Evolutionary conservation across 768 basidiomycete species (phyloP), one percentile per base, ranked within the genome.

Genomic region (Suillus clintonianus): DNA sequence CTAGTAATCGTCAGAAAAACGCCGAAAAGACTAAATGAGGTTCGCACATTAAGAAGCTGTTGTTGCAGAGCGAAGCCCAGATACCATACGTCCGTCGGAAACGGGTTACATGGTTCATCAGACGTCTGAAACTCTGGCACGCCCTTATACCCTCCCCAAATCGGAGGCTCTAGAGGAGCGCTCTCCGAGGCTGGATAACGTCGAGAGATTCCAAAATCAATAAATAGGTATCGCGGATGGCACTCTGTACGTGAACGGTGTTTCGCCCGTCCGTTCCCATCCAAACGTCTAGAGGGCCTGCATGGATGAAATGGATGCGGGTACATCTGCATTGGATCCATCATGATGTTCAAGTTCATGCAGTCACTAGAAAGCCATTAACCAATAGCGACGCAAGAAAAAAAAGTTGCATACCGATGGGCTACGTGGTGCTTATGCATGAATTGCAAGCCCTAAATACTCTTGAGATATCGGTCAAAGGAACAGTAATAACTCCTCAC

Each of bases 161-260:
- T 62, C 1, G 71, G 63, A 10, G 8, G 22, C 50, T 73, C 73
- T 10, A 65, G 7, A 3, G 59, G 67, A n/a, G 56, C 34, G 7
- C 37, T 43, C 6, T 66, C 56, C 7, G 22, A 32, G 15, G 61
- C 61, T 11, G 63, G 39, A 34, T 76, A 76, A 0, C 56, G 48
- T 30, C 65, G 68, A 8, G 76, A 71, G 11, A 70, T 32, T n/a
- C 75, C 72, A 30, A 76, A 74, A 47, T 76, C 74, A 14, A 73
- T 76, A 5, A 76, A 60, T 51, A 65, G 72, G 54, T 77, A 77
- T 56, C 63, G 68, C 2, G 69, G 67, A 15, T 68, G 69, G 11
- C 62, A 65, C 19, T 70, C 41, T 2, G 76, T 77, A 4, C 75
- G 70, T 2, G 72, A 62, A 27, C 60, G 61, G 39, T 68, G 45